phyloP scores from a whole-genome alignment of 108 stramenopile species.

The Nitzschia sp. region DNA sequence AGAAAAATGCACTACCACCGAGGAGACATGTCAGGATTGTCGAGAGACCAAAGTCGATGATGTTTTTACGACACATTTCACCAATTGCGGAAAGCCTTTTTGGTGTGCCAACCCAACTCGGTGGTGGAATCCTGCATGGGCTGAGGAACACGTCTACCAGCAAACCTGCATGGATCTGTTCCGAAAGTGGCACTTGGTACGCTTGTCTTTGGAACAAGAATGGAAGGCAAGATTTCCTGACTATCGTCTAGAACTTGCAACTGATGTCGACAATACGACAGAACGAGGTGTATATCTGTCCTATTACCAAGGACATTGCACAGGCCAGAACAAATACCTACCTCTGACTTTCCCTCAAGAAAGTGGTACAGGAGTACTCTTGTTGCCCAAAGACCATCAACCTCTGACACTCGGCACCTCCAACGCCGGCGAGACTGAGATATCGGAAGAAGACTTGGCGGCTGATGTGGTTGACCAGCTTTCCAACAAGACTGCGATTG shows the following conservation, averaged over 20 bases:
- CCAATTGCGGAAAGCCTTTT: slow-evolving; percentile 86
- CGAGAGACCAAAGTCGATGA: slow-evolving; percentile 40
- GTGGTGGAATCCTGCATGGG: background rate
- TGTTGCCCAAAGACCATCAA: background rate
- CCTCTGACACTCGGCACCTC: background rate
- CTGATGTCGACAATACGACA: background rate
- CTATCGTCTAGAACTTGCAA: background rate
- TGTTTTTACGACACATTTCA: slow-evolving; percentile 72
- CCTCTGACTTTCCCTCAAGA: slow-evolving; percentile 13
- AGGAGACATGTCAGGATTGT: slow-evolving; percentile 70
- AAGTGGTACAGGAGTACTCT: background rate
- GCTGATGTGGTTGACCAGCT: background rate
- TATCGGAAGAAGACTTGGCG: background rate
- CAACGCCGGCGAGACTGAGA: background rate
- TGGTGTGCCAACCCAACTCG: slow-evolving; percentile 32
- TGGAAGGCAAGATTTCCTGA: slow-evolving; percentile 10
- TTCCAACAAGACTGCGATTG: slow-evolving; percentile 35
- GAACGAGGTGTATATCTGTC: background rate
- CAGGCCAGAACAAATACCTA: background rate
- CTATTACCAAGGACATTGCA: slow-evolving; percentile 15
- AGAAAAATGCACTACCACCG: slow-evolving; percentile 48
- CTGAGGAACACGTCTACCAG: background rate
- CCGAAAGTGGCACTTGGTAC: slow-evolving; percentile 23
- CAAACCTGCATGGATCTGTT: slow-evolving; percentile 22
- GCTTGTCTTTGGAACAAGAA: slow-evolving; percentile 16